Conservation (phyloP, 306 rosid genomes). For the Elaeagnus macrophylla region DNA sequence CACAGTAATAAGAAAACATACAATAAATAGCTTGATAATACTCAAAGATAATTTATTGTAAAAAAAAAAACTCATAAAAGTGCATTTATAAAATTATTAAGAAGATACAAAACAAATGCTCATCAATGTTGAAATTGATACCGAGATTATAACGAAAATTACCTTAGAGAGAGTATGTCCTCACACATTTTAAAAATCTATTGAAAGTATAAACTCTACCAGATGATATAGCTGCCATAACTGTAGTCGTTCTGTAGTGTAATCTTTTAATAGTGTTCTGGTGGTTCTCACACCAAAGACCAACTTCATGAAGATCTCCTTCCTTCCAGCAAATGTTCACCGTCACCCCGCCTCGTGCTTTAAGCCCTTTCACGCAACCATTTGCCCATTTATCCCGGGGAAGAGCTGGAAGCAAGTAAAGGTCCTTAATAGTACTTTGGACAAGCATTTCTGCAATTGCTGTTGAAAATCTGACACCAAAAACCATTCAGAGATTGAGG, state of each 20-base stretch:
- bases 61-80: no score
- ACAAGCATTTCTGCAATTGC: conserved; percentile 81
- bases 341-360: conserved; percentile 64
- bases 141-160: neutral
- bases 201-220: conserved; percentile 31
- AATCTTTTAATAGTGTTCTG: conserved; percentile 9
- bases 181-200: conserved; percentile 28
- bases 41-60: no score
- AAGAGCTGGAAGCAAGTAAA: conserved; percentile 68
- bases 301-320: conserved; percentile 63
- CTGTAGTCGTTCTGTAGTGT: conserved; percentile 32
- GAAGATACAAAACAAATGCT: neutral
- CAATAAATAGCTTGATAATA: no score
- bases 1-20: no score
- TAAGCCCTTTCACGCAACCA: conserved; percentile 80
- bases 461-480: conserved; percentile 43
- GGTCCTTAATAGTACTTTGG: conserved; percentile 64
- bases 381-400: conserved; percentile 69
- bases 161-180: conserved; percentile 7
- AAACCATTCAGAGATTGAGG: neutral
- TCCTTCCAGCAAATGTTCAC: conserved; percentile 74
- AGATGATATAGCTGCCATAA: conserved; percentile 20
- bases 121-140: neutral
- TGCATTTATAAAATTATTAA: neutral
- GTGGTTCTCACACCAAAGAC: conserved; percentile 29